phyloP scores from a whole-genome alignment of 208 protist species.

The Leishmania martiniquensis region DNA sequence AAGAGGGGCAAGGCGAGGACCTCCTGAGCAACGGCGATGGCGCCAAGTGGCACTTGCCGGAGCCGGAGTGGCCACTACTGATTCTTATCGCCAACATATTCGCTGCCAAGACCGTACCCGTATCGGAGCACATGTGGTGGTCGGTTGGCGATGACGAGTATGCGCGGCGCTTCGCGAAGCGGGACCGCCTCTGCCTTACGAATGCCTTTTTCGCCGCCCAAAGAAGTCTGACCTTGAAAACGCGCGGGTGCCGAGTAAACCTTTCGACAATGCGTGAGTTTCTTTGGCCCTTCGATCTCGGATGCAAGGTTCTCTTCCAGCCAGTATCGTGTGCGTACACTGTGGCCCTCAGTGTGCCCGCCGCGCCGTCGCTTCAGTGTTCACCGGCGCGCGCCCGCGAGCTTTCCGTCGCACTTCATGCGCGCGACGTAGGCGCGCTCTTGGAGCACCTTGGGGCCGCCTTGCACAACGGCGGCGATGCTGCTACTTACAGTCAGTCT shows the following conservation, averaged over 20 bases:
- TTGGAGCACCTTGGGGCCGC: conserved; percentile 43
- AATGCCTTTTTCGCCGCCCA: conserved; percentile 47
- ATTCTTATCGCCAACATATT: conserved; percentile 62
- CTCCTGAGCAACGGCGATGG: conserved; percentile 53
- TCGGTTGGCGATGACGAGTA: conserved; percentile 66
- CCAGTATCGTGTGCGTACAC: conserved; percentile 48
- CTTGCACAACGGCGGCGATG: conserved; percentile 53
- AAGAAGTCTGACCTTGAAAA: conserved; percentile 29
- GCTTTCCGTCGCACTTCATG: conserved; percentile 3
- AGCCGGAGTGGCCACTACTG: conserved; percentile 66
- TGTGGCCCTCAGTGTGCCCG: conserved; percentile 12
- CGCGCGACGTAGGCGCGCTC: conserved; percentile 2
- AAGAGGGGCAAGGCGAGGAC: conserved; percentile 37
- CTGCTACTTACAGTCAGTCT: conserved; percentile 48
- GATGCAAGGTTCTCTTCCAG: conserved; percentile 74
- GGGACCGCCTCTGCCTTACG: conserved; percentile 49
- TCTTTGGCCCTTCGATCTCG: conserved; percentile 27
- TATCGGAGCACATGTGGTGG: conserved; percentile 74
- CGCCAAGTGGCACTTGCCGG: conserved; percentile 74
- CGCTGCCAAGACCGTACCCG: conserved; percentile 38
- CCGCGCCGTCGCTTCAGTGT: conserved; percentile 19
- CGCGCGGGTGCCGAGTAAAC: conserved; percentile 38
- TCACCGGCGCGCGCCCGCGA: not conserved
- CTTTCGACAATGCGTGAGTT: conserved; percentile 59
- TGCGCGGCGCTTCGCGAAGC: conserved; percentile 51